A percentile compares a stretch with the other conserved stretches of the same genome.
phyloP scores from a whole-genome alignment of 176 grass and related monocot genomes.

The Neostapfia colusana region DNA sequence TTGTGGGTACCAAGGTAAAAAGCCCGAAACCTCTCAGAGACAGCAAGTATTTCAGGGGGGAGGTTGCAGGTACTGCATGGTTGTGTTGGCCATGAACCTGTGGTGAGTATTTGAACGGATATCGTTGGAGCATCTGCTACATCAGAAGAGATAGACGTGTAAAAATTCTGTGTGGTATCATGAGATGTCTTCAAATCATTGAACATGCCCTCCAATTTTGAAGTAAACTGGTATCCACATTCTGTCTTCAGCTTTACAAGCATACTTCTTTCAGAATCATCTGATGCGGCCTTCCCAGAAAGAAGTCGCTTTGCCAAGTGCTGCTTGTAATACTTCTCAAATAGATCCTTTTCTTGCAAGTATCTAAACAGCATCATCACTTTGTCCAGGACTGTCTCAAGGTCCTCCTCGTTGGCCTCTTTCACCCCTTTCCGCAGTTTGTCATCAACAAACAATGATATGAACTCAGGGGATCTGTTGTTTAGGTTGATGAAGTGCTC shows the following conservation, averaged over 20 bases:
- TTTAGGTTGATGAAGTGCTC: constrained; percentile 87
- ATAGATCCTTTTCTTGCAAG: constrained; percentile 86
- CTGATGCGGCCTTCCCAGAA: constrained; percentile 58
- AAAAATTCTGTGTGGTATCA: constrained; percentile 73
- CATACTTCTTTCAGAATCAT: constrained; percentile 80
- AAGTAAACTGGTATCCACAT: constrained; percentile 86
- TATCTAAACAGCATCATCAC: constrained; percentile 87
- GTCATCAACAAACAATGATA: constrained; percentile 85
- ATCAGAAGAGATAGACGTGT: constrained; percentile 44
- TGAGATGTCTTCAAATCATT: constrained; percentile 67
- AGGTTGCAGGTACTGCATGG: constrained; percentile 63
- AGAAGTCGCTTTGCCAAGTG: constrained; percentile 74
- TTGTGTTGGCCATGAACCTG: constrained; percentile 86
- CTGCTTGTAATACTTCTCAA: constrained; percentile 87
- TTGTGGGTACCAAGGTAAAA: constrained; percentile 89
- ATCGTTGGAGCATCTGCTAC: constrained; percentile 52
- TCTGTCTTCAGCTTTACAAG: constrained; percentile 79
- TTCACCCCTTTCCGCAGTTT: constrained; percentile 80
- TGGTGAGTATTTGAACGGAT: constrained; percentile 82
- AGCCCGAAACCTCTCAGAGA: constrained; percentile 72
- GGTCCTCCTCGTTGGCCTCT: constrained; percentile 72
- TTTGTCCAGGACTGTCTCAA: constrained; percentile 68
- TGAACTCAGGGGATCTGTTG: constrained; percentile 80
- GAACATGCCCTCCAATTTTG: constrained; percentile 87
- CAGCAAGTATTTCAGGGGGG: constrained; percentile 59